phyloP scores from a whole-genome alignment of 129 eudicot species.

The Scalesia atractyloides region DNA sequence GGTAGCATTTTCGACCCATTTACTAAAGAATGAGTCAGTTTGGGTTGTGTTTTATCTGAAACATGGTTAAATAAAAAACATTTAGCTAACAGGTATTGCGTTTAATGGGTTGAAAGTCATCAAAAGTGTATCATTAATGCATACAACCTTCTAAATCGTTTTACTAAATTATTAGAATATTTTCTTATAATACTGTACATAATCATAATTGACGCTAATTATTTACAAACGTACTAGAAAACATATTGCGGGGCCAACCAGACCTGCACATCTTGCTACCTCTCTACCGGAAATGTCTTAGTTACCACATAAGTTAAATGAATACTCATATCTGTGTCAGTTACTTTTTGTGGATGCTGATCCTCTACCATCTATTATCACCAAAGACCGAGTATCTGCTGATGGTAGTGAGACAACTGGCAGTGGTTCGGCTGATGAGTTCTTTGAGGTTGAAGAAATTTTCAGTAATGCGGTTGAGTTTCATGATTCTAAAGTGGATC shows the following conservation, averaged over 20 bases:
- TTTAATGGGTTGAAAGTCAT: no score
- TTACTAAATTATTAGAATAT: background rate
- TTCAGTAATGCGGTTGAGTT: constrained; percentile 58
- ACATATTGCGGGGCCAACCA: constrained; percentile 1
- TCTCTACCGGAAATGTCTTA: background rate
- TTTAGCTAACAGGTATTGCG: no score
- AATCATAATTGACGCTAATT: background rate
- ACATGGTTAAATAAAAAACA: no score
- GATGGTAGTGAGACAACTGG: constrained; percentile 60
- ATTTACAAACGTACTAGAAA: background rate
- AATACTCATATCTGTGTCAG: constrained; percentile 57
- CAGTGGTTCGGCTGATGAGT: constrained; percentile 71
- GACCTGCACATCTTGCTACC: background rate
- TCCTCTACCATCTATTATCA: constrained; percentile 61
- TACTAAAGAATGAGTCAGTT: background rate
- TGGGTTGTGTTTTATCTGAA: no score
- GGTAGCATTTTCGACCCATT: background rate
- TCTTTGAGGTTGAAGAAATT: constrained; percentile 91
- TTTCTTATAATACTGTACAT: background rate
- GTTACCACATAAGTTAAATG: constrained; percentile 38
- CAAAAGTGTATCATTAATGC: no score
- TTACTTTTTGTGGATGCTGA: constrained; percentile 89
- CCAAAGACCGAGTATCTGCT: constrained; percentile 46
- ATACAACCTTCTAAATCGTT: no score
- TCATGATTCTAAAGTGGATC: constrained; percentile 53